Conservation (phyloP, 2,329 filamentous ascomycete species). For the Fusarium gaditjirri region DNA sequence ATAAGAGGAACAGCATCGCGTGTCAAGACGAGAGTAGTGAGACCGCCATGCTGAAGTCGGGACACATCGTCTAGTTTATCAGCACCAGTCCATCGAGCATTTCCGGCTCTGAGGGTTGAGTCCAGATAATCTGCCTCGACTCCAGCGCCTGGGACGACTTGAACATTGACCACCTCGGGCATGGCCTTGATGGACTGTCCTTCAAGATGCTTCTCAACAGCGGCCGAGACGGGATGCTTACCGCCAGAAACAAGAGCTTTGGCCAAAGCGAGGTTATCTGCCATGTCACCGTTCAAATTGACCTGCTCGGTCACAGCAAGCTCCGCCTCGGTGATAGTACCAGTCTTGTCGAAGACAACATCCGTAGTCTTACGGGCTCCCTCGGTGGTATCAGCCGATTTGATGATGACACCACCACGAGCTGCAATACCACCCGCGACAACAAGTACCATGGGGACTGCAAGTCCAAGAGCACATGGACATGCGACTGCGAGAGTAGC, state of each 20-base stretch:
- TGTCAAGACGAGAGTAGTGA: constrained; percentile 8
- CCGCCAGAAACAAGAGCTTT: neutral
- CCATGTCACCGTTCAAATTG: neutral
- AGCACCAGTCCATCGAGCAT: constrained; percentile 1
- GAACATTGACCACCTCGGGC: neutral
- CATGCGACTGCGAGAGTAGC: constrained; percentile 71
- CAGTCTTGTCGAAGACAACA: constrained; percentile 75
- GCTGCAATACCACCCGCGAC: constrained; percentile 69
- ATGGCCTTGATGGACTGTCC: neutral
- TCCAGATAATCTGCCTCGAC: neutral
- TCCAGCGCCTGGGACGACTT: neutral
- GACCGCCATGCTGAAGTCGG: neutral
- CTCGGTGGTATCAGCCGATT: constrained; percentile 66
- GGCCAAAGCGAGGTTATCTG: neutral
- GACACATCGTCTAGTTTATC: neutral
- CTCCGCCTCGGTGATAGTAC: constrained; percentile 66
- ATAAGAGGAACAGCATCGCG: neutral
- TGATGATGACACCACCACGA: constrained; percentile 68
- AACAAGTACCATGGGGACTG: constrained; percentile 73
- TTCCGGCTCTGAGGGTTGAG: neutral
- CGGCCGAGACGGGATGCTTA: constrained; percentile 7
- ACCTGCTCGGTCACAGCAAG: constrained; percentile 30
- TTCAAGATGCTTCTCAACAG: neutral
- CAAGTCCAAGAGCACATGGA: constrained; percentile 72
- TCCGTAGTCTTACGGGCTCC: constrained; percentile 63